Conservation (phyloP, 306 rosid species). For the Sphenostylis stenocarpa region DNA sequence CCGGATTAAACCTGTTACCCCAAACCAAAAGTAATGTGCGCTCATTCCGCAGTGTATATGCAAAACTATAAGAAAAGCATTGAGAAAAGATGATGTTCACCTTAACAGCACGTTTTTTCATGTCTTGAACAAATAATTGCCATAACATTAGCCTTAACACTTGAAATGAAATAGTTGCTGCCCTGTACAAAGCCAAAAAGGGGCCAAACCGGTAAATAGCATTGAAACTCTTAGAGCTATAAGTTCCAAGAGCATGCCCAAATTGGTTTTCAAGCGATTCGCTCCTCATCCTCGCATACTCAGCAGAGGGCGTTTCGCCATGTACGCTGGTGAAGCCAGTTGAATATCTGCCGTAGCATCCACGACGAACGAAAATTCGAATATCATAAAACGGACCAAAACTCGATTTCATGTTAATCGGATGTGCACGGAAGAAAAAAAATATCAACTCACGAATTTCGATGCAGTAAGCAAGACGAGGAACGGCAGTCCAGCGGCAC, state of each 20-base stretch:
- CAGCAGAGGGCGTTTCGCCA: slow-evolving; percentile 86
- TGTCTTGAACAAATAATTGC: slow-evolving; percentile 72
- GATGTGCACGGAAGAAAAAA: neutral
- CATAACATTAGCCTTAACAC: slow-evolving; percentile 72
- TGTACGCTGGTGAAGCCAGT: slow-evolving; percentile 89
- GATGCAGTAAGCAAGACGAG: slow-evolving; percentile 48
- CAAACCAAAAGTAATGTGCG: neutral
- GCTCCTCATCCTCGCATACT: slow-evolving; percentile 88
- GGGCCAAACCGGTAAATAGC: slow-evolving; percentile 72
- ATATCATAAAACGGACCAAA: neutral
- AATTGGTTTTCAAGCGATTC: slow-evolving; percentile 78
- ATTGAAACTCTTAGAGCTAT: slow-evolving; percentile 65
- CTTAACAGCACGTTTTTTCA: slow-evolving; percentile 72
- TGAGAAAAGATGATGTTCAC: slow-evolving; percentile 40
- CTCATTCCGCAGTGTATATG: neutral
- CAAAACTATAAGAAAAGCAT: slow-evolving; percentile 18
- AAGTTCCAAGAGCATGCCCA: slow-evolving; percentile 72
- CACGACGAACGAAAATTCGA: neutral
- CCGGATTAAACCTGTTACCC: neutral
- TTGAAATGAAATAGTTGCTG: slow-evolving; percentile 78
- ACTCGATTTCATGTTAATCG: neutral
- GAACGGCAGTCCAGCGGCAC: slow-evolving; percentile 44
- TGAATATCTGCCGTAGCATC: slow-evolving; percentile 62
- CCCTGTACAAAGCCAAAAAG: slow-evolving; percentile 87
- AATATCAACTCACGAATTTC: slow-evolving; percentile 56